A percentile compares a stretch with the other conserved stretches of the same genome.
Conservation (phyloP, 352 stramenopile species). For the Elongisporangium senticosum region DNA sequence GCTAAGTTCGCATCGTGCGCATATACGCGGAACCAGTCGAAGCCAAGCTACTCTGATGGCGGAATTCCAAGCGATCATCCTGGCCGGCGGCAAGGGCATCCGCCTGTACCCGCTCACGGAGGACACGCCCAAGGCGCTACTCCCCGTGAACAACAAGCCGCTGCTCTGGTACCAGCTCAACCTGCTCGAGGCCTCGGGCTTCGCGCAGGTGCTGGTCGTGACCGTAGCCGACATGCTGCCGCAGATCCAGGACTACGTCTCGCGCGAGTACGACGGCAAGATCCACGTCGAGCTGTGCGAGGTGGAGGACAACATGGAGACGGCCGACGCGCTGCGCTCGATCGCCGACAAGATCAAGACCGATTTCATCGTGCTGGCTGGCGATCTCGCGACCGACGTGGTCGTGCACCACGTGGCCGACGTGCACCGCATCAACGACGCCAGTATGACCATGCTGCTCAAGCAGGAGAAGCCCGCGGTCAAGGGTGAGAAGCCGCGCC, state of each 20-base stretch:
- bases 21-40: background rate
- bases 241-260: slow-evolving; percentile 72
- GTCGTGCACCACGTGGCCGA: slow-evolving; percentile 79
- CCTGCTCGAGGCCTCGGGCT: slow-evolving; percentile 73
- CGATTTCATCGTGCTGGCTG: slow-evolving; percentile 79
- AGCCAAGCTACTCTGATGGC: slow-evolving; percentile 29
- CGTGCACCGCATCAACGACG: slow-evolving; percentile 79
- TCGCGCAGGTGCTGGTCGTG: slow-evolving; percentile 71
- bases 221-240: slow-evolving; percentile 52
- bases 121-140: slow-evolving; percentile 67
- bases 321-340: slow-evolving; percentile 60
- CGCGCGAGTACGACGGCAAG: slow-evolving; percentile 75
- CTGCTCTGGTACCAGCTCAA: slow-evolving; percentile 82
- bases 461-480: slow-evolving; percentile 35
- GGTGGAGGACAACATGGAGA: slow-evolving; percentile 69
- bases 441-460: slow-evolving; percentile 79
- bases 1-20: slow-evolving; percentile 2
- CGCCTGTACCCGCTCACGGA: slow-evolving; percentile 76
- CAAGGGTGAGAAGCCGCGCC: slow-evolving; percentile 64
- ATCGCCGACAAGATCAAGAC: slow-evolving; percentile 74
- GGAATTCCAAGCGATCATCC: slow-evolving; percentile 82
- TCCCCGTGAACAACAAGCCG: slow-evolving; percentile 56
- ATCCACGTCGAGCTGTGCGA: slow-evolving; percentile 71
- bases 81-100: slow-evolving; percentile 73
- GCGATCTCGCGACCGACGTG: slow-evolving; percentile 73